Percentiles rank a stretch among this genome's conserved stretches.
Evolutionary conservation across 148 eudicot genomes (phyloP).

Genomic region (Camellia granthamiana): DNA sequence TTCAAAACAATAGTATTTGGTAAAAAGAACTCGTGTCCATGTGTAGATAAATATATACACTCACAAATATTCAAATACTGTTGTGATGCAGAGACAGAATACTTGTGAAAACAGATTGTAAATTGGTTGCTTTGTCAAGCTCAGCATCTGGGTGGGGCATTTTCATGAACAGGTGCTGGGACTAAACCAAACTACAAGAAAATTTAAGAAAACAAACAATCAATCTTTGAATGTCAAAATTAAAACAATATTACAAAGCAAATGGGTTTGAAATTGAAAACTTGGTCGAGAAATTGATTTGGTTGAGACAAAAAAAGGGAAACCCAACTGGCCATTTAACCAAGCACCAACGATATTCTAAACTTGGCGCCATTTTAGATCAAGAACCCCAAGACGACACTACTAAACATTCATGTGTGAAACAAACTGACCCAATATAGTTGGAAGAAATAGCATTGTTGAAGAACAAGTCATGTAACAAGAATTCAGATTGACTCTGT

Average conservation of each 20-base stretch:
- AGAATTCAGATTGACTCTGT: background rate
- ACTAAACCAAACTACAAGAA: background rate
- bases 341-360: background rate
- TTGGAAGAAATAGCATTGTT: background rate
- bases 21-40: no score
- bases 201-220: background rate
- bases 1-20: no score
- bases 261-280: background rate
- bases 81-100: background rate
- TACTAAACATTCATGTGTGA: background rate
- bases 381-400: background rate
- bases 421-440: background rate
- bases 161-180: conserved; percentile 12
- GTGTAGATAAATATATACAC: background rate
- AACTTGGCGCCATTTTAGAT: background rate
- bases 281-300: background rate
- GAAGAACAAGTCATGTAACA: background rate
- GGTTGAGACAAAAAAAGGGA: background rate
- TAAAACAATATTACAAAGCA: background rate
- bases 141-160: background rate
- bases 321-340: background rate
- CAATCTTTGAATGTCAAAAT: background rate
- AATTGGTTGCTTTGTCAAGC: background rate
- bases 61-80: background rate
- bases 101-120: background rate